These are phyloP conservation scores for Symbiodinium natans DNA, from an alignment of 73 alveolate species.

Conservation along the genomic window DNA sequence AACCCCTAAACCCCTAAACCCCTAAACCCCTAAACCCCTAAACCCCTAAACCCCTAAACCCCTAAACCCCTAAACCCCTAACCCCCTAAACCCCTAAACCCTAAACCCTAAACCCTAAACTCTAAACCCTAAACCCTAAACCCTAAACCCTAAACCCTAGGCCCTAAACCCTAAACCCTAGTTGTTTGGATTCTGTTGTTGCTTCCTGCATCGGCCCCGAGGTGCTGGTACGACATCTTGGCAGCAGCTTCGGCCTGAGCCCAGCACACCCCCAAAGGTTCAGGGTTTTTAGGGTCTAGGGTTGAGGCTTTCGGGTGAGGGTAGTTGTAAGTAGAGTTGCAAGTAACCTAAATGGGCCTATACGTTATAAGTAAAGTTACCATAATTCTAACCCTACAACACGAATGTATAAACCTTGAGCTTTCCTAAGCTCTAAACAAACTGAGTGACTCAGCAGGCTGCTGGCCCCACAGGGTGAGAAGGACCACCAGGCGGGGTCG, in stretches of 20 bases:
- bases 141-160: not conserved
- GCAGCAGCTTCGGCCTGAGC: conserved; percentile 25
- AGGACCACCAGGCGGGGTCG: too few species aligned
- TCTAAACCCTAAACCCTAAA: not conserved
- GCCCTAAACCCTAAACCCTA: too few species aligned
- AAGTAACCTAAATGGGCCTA: not conserved
- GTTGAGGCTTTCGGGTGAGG: not conserved
- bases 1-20: too few species aligned
- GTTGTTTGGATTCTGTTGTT: not conserved
- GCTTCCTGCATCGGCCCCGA: not conserved
- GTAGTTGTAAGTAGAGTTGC: not conserved
- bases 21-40: too few species aligned
- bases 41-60: too few species aligned
- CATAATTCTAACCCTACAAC: not conserved
- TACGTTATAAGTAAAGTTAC: not conserved
- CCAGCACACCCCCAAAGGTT: not conserved
- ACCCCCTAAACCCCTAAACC: too few species aligned
- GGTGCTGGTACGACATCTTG: conserved; percentile 48
- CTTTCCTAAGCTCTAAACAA: not conserved
- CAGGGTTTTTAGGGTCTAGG: not conserved
- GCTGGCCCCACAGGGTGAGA: too few species aligned
- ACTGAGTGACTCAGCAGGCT: too few species aligned
- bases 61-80: too few species aligned
- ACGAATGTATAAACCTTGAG: not conserved
- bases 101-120: too few species aligned